These are phyloP conservation scores for Bruguiera sexangula DNA, from an alignment of 345 rosid species.

Conservation along the genomic window DNA sequence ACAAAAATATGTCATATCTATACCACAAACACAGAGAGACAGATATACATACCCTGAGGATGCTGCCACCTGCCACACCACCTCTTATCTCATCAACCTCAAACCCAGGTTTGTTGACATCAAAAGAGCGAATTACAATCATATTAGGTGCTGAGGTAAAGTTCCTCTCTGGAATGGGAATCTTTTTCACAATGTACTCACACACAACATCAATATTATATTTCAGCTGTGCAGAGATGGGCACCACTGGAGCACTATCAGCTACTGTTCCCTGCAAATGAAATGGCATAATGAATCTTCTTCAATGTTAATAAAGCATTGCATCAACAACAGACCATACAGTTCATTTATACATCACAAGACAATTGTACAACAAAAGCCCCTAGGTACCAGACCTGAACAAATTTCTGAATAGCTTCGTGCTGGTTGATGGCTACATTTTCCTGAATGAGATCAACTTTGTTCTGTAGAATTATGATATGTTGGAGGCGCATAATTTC, in stretches of 20 bases:
- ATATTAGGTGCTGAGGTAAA: conserved; percentile 84
- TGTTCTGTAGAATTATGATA: conserved; percentile 90
- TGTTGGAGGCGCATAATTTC: conserved; percentile 95
- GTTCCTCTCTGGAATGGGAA: conserved; percentile 93
- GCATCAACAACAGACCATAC: not conserved
- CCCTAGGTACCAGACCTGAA: conserved; percentile 44
- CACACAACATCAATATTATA: conserved; percentile 94
- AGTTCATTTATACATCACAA: not conserved
- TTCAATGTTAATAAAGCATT: not conserved
- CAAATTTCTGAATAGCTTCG: conserved; percentile 79
- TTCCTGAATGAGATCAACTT: conserved; percentile 95
- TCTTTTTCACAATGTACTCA: conserved; percentile 86
- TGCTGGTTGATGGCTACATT: conserved; percentile 90
- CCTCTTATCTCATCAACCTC: conserved; percentile 95
- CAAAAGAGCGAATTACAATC: conserved; percentile 95
- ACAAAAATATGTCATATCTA: too few species aligned
- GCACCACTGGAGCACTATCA: conserved; percentile 85
- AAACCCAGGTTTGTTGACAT: conserved; percentile 90
- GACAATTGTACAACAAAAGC: not conserved
- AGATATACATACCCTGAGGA: conserved; percentile 57
- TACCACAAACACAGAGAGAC: too few species aligned
- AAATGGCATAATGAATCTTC: not conserved
- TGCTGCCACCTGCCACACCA: conserved; percentile 99
- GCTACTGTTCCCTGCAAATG: conserved; percentile 81
- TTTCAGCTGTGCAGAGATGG: conserved; percentile 91